phyloP scores from a whole-genome alignment of 2,329 filamentous ascomycete species.

The Phaeomoniella chlamydospora region DNA sequence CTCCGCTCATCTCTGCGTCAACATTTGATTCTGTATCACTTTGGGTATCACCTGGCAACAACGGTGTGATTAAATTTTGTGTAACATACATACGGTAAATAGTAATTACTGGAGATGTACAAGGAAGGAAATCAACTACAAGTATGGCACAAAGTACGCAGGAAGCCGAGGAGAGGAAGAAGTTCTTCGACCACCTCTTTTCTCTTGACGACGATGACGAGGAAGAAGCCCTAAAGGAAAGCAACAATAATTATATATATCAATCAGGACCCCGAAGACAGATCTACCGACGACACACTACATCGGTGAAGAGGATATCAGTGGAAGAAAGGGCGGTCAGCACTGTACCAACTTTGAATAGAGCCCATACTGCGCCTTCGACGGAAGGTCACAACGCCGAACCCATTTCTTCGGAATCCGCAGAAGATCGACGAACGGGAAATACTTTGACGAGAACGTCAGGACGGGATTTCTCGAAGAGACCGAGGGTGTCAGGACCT shows the following conservation, averaged over 20 bases:
- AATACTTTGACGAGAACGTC: too few species aligned
- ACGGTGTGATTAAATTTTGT: too few species aligned
- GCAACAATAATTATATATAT: conserved; percentile 1
- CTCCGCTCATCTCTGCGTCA: too few species aligned
- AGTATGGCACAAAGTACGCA: conserved; percentile 1
- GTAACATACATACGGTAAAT: too few species aligned
- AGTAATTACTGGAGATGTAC: too few species aligned
- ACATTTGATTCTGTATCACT: too few species aligned
- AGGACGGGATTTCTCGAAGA: too few species aligned
- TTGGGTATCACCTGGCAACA: too few species aligned
- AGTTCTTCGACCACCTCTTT: conserved; percentile 10
- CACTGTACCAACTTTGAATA: not conserved
- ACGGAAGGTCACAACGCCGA: not conserved
- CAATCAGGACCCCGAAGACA: not conserved
- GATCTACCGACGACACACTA: not conserved
- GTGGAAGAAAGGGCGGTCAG: not conserved
- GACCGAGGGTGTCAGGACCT: too few species aligned
- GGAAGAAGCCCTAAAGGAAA: conserved; percentile 4
- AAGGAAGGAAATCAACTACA: too few species aligned
- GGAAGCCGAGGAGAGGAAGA: conserved; percentile 9
- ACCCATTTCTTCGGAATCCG: not conserved
- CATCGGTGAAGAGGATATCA: too few species aligned
- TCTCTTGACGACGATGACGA: conserved; percentile 12
- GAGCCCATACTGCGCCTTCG: not conserved
- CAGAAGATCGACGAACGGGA: not conserved